Evolutionary conservation across 1,284 basidiomycete genomes (phyloP).

Genomic region (Prillingera fragicola): DNA sequence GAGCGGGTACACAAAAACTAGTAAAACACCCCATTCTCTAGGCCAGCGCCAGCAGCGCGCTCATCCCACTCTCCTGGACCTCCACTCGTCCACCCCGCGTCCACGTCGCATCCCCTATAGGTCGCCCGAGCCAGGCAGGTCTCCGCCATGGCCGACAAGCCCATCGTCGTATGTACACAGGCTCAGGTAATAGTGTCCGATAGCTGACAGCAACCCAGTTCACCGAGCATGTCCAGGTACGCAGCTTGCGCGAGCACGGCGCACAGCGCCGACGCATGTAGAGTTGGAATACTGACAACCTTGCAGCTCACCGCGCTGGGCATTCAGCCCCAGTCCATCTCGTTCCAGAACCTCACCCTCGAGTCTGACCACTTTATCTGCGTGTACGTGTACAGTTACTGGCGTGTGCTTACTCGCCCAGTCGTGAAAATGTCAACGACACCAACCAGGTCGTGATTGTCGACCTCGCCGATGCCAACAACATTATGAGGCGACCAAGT

Average conservation of each 20-base stretch:
- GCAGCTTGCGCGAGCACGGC: slow-evolving; percentile 3
- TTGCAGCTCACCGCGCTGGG: slow-evolving; percentile 88
- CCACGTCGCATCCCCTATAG: slow-evolving; percentile 5
- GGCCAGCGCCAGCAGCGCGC: neutral
- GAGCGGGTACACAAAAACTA: slow-evolving; percentile 16
- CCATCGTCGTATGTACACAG: slow-evolving; percentile 37
- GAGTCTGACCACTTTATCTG: slow-evolving; percentile 97
- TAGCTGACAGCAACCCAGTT: slow-evolving; percentile 36
- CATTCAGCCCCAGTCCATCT: slow-evolving; percentile 92
- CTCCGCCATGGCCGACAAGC: slow-evolving; percentile 44
- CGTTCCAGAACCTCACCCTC: slow-evolving; percentile 92
- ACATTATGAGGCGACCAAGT: slow-evolving; percentile 89
- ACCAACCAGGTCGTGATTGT: slow-evolving; percentile 96
- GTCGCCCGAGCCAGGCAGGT: neutral
- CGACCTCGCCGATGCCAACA: slow-evolving; percentile 90
- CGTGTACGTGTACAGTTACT: slow-evolving; percentile 47
- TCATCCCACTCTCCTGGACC: neutral
- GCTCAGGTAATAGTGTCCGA: neutral
- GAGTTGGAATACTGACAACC: slow-evolving; percentile 2
- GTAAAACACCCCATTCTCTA: slow-evolving; percentile 16
- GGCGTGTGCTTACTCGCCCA: slow-evolving; percentile 12
- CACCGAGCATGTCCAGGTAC: slow-evolving; percentile 51
- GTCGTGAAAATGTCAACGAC: slow-evolving; percentile 52
- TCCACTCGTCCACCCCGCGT: slow-evolving; percentile 1
- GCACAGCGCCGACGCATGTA: neutral